Conservation (phyloP, 225 moss, liverwort and hornwort species). For the Physcomitrellopsis africana region DNA sequence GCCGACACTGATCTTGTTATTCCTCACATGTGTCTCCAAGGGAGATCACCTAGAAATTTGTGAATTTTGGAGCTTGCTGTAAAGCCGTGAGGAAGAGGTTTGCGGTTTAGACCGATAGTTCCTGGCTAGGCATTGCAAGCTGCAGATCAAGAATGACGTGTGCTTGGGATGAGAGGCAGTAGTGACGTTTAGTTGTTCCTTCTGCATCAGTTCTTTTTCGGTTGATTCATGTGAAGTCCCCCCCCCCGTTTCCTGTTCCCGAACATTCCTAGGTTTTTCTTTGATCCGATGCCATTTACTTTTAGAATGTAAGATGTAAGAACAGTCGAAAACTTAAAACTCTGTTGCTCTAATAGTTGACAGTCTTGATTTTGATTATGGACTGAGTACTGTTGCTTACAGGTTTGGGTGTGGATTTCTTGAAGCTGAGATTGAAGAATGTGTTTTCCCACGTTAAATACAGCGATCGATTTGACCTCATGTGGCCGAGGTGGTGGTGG, state of each 20-base stretch:
- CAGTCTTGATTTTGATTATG: background rate
- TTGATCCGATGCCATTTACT: background rate
- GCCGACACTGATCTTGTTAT: background rate
- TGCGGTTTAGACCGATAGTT: background rate
- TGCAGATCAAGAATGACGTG: background rate
- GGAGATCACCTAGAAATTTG: background rate
- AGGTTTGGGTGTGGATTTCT: background rate
- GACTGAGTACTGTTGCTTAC: background rate
- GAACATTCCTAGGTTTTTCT: background rate
- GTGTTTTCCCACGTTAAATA: background rate
- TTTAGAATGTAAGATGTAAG: conserved; percentile 1
- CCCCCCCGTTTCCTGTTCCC: too few relatives aligned
- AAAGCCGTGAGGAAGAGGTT: background rate
- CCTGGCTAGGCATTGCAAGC: background rate
- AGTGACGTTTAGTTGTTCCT: too few relatives aligned
- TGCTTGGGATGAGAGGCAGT: background rate
- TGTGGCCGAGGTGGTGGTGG: background rate
- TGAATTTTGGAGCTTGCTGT: background rate
- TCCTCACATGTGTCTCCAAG: background rate
- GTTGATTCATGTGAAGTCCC: background rate
- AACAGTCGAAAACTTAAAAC: conserved; percentile 17
- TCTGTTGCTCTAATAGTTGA: background rate
- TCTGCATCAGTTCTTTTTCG: conserved; percentile 11
- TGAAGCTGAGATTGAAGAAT: conserved; percentile 1
- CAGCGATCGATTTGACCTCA: conserved; percentile 16